Evolutionary conservation across 257 asterid genomes (phyloP).

Genomic region (Rhazya stricta): DNA sequence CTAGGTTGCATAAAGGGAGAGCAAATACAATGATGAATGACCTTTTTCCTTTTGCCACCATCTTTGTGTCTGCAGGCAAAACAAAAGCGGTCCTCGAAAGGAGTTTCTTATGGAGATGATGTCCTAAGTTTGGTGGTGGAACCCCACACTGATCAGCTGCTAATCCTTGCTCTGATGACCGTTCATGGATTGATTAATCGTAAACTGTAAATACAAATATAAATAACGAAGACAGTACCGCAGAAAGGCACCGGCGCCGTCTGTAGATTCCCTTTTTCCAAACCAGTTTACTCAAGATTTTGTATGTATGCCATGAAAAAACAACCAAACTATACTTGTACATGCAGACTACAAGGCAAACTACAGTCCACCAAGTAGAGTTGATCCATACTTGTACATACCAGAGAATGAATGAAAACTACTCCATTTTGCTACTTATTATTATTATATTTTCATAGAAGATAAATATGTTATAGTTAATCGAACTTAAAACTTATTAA

Average conservation of each 20-base stretch:
- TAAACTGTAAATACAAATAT: slow-evolving; percentile 28
- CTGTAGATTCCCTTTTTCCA: neutral
- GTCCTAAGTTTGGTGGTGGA: slow-evolving; percentile 61
- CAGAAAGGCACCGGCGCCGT: slow-evolving; percentile 3
- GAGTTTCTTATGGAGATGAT: slow-evolving; percentile 66
- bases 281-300: neutral
- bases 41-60: neutral
- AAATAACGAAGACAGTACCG: too few relatives aligned
- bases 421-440: neutral
- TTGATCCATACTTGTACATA: neutral
- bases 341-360: neutral
- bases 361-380: neutral
- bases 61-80: slow-evolving; percentile 37
- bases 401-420: neutral
- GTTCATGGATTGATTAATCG: slow-evolving; percentile 56
- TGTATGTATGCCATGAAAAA: slow-evolving; percentile 5
- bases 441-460: too few relatives aligned
- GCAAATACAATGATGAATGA: neutral
- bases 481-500: too few relatives aligned
- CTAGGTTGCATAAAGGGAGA: slow-evolving; percentile 3
- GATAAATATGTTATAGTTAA: too few relatives aligned
- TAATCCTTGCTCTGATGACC: slow-evolving; percentile 66
- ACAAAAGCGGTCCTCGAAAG: slow-evolving; percentile 47
- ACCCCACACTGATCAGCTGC: slow-evolving; percentile 51
- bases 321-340: neutral